Evolutionary conservation across 495 filamentous ascomycete species (phyloP).

Genomic region (Penicillium silybi): DNA sequence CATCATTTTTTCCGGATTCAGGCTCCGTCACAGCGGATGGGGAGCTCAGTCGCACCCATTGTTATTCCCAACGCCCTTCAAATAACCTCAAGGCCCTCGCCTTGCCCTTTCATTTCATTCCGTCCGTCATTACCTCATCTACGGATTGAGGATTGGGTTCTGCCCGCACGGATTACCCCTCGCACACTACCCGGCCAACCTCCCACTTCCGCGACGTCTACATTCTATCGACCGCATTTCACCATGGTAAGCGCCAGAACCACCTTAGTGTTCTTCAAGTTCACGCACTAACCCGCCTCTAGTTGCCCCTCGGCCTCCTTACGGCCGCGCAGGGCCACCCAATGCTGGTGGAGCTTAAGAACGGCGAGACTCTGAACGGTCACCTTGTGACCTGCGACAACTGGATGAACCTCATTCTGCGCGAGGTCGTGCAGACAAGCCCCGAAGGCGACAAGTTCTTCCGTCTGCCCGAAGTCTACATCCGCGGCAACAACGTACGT

Average conservation of each 20-base stretch:
- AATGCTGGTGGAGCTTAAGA: conserved; percentile 99
- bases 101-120: not conserved
- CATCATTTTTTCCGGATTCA: conserved; percentile 31
- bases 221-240: conserved; percentile 20
- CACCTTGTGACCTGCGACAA: conserved; percentile 95
- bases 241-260: conserved; percentile 16
- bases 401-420: conserved; percentile 98
- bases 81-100: not conserved
- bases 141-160: not conserved
- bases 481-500: conserved; percentile 91
- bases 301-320: conserved; percentile 90
- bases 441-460: conserved; percentile 93
- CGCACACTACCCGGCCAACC: conserved; percentile 2
- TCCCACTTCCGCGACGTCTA: conserved; percentile 15
- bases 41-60: conserved; percentile 24
- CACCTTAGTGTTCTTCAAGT: not conserved
- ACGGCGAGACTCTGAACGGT: conserved; percentile 95
- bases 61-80: conserved; percentile 16
- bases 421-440: conserved; percentile 96
- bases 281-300: conserved; percentile 5
- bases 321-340: conserved; percentile 96
- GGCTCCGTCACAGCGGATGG: conserved; percentile 28
- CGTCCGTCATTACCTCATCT: not conserved
- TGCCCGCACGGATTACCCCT: conserved; percentile 3
- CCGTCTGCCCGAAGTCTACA: conserved; percentile 86